These are phyloP conservation scores for Aspergillus persii DNA, from an alignment of 2,329 filamentous ascomycete genomes.

Conservation along the genomic window DNA sequence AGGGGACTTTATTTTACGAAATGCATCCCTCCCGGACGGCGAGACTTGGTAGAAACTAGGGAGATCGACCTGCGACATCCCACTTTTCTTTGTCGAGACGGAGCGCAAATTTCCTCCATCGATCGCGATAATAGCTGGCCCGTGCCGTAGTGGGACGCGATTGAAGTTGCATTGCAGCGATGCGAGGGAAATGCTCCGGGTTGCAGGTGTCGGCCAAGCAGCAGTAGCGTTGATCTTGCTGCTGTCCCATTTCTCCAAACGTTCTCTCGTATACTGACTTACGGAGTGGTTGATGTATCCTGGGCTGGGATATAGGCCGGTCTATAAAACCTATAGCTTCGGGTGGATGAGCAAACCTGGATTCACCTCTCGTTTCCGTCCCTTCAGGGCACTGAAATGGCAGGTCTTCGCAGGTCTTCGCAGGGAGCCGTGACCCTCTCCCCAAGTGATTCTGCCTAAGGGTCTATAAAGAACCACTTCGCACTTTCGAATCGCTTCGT, in stretches of 20 bases:
- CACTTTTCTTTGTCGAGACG: neutral
- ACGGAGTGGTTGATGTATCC: neutral
- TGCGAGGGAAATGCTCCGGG: constrained; percentile 7
- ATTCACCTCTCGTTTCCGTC: constrained; percentile 8
- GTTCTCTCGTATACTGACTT: neutral
- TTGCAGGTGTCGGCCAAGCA: constrained; percentile 1
- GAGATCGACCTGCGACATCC: constrained; percentile 7
- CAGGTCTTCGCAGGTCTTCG: neutral
- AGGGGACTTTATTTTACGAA: neutral
- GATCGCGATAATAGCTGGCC: constrained; percentile 6
- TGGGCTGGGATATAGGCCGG: neutral
- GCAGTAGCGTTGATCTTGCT: neutral
- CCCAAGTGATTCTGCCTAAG: neutral
- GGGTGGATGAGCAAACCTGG: neutral
- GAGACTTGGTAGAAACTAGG: constrained; percentile 1
- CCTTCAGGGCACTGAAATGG: too few relatives aligned
- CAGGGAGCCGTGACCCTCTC: neutral
- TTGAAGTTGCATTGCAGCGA: constrained; percentile 12
- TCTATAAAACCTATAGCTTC: neutral
- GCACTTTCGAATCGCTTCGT: neutral
- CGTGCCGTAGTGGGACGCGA: constrained; percentile 7
- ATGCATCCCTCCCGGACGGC: neutral
- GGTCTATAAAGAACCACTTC: neutral
- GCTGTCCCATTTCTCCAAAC: too few relatives aligned
- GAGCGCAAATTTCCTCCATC: constrained; percentile 3